Base-by-base conservation (phyloP, 495 filamentous ascomycete species). In the Daldinia bambusicola region DNA sequence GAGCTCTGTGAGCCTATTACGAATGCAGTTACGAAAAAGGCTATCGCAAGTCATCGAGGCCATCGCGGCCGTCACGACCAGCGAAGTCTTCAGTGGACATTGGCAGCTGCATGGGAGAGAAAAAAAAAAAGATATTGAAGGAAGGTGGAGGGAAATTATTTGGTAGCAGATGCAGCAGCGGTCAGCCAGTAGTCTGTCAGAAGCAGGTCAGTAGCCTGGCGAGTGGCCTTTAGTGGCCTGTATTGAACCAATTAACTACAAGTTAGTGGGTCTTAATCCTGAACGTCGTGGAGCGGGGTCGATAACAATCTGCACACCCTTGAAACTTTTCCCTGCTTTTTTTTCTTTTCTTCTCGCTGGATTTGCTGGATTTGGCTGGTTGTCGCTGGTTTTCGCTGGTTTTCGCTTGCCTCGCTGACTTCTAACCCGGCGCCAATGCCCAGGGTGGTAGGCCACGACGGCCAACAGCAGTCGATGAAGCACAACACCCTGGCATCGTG, bases 401-500 rank as follows among this genome's bases (percentile, higher is more conserved):
- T 38, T 37, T 36, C 14, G 55, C 55, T 57, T 6, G n/a, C 36
- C 7, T 71, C 41, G 43, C 61, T 43, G 20, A 55, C n/a, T 50
- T 55, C 61, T 70, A 53, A 31, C 61, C 53, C 67, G 66, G 67
- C 67, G 61, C 60, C 61, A 59, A 60, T 60, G 8, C 56, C 55
- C 36, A 55, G 20, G 55, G 43, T 22, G 61, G 61, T 41, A 70
- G 61, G 50, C 22, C 56, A 70, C 56, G 51, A 62, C 70, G 41
- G 56, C 70, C 65, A 72, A 72, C 70, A 31, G 61, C 64, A 26
- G 55, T 72, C 65, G 34, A 36, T n/a, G 50, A 65, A 72, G 70
- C 61, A 61, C 61, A n/a, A 62, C 61, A 72, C 70, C 70, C 70
- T 72, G 70, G 70, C 66, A 58, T 72, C 70, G 51, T 72, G 70